A percentile compares a stretch with the other conserved stretches of the same genome.
These are phyloP conservation scores for Parietichytrium sp. DNA, from an alignment of 108 stramenopile species.

Conservation along the genomic window DNA sequence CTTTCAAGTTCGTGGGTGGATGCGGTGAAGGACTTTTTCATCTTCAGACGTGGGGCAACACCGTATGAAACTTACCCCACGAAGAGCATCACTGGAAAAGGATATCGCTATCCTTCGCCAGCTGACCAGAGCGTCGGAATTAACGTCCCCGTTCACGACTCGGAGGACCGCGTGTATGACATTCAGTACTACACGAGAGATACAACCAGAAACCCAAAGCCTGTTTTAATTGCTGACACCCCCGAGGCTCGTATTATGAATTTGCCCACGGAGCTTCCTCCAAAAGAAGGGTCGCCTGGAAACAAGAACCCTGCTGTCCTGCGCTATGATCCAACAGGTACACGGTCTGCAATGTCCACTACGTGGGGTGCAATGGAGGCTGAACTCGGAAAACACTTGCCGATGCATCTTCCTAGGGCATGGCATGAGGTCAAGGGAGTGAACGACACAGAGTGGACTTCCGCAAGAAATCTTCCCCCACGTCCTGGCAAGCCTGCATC, in stretches of 20 bases:
- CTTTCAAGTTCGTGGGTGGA: neutral
- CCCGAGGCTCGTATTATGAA: neutral
- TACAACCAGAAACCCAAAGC: neutral
- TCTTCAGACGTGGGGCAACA: neutral
- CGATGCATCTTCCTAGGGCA: neutral
- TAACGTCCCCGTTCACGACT: neutral
- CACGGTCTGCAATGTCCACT: slow-evolving; percentile 6
- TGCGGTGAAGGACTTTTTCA: slow-evolving; percentile 29
- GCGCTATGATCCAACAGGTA: slow-evolving; percentile 33
- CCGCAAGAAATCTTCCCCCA: neutral
- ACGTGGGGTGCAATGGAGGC: neutral
- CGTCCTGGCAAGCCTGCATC: slow-evolving; percentile 27
- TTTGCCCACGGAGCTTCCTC: slow-evolving; percentile 22
- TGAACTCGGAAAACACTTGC: neutral
- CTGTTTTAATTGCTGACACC: neutral
- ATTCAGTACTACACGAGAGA: slow-evolving; percentile 15
- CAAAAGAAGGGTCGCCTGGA: neutral
- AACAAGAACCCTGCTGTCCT: slow-evolving; percentile 38
- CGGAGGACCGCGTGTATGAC: neutral
- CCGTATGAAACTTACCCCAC: slow-evolving; percentile 12
- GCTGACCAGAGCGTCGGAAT: neutral
- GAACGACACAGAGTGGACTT: neutral
- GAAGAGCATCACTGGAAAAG: neutral
- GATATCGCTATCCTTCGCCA: slow-evolving; percentile 28
- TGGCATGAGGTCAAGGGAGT: neutral